Evolutionary conservation across 176 grass and related monocot species (phyloP), one percentile per base, ranked within the genome.

Genomic region (Oryza rufipogon): DNA sequence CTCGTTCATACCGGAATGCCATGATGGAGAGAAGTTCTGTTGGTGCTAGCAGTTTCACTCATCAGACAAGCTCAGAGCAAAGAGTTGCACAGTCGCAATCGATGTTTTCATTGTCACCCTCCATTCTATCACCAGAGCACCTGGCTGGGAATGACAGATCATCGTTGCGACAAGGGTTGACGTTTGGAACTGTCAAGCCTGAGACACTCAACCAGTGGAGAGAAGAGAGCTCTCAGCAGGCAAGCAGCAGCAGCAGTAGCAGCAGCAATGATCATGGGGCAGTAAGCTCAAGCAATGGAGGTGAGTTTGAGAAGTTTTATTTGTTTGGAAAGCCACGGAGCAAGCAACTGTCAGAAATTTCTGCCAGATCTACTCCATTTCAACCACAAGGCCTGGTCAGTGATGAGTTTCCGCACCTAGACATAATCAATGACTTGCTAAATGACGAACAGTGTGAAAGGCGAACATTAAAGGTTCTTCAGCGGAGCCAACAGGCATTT

Each of bases 341-440:
- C 71, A 90, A 58, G 78, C 81, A 80, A 45, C 41, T 89, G 39
- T 80, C 87, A 46, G 87, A 89, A 87, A 91, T 85, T 86, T 88
- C 81, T 56, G 58, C 89, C 46, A 89, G 84, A 86, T 91, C 87
- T 82, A 87, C 85, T 52, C 87, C 91, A 15, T 91, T 73, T 78
- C 90, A 88, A 78, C 82, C 87, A 26, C 95, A 91, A 88, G 92
- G 80, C 16, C 68, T 77, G 56, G 86, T 94, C 0, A 51, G 74
- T 30, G 96, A 99, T 14, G 96, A 99, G 75, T 99, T 99, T 46
- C 96, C 96, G 2, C 96, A 99, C 91, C 86, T 99, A n/a, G 96
- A 95, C 79, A 99, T 99, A 73, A 99, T 99, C 74, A 99, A 99
- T 6, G 93, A 96, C 52, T 86, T 99, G 86, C 88, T 99, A 60